Base-by-base conservation (phyloP, 75 land plant genomes). In the Picea glauca region DNA sequence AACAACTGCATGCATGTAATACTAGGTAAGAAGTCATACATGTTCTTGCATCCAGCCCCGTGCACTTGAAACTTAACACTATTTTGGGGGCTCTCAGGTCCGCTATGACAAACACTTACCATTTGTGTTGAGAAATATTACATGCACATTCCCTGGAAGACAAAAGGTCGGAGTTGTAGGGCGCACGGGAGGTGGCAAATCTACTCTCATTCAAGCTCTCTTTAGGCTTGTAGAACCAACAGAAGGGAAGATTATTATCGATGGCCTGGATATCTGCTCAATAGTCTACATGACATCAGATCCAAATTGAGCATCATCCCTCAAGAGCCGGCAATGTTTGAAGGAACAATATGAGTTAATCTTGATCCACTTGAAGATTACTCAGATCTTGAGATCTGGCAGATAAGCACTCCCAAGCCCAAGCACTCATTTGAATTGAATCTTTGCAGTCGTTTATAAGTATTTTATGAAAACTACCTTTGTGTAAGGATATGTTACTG, bases 141-240 rank as follows among this genome's bases (percentile, higher is more conserved):
- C 87, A n/a, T 94, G 99, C 86, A 92, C 91, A 54, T 86, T 96
- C 38, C 90, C 88, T 7, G 99, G 99, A 81, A 87, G 88, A 79
- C 91, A 84, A 78, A 96, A 94, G 78, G 72, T 94, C 8, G 99
- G 99, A 4, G 88, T 96, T 21, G 99, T 94, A 12, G 99, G 99
- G 63, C 85, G 99, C 65, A 96, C 99, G 21, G 99, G 99, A 5
- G 92, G 98, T 77, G 99, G 99, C 20, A 96, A 96, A 83, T 90
- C 98, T 58, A 96, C 99, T 31, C 86, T 96, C 23, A 94, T 96
- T 67, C 99, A 94, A 74, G 95, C 99, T 12, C 87, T 96, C 58
- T 96, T 96, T 81, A 85, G 99, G 59, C 86, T 91, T 78, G 95
- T 96, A 59, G 99, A 96, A 75, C 95, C 99, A 20, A 80, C 83